Base-by-base conservation (phyloP, 371 early-diverging fungal genomes). In the Blakeslea trispora region DNA sequence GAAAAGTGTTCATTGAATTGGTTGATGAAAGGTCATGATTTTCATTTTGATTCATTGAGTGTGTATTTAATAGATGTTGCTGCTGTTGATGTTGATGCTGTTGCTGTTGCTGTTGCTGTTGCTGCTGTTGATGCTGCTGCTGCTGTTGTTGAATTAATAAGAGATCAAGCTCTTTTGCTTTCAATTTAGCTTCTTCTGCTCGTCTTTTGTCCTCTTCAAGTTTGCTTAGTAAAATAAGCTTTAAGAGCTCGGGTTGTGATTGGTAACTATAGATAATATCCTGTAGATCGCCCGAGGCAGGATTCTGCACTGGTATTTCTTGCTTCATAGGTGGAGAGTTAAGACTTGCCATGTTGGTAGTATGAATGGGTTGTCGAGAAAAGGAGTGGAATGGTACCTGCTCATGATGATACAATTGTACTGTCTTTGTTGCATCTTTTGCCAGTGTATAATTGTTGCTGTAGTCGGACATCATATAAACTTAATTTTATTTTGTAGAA, bases 121-220 rank as follows among this genome's bases (percentile, higher is more conserved):
- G 14, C 10, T 21, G 50, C 37, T 34, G 39, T 35, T 42, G 43
- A 2, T 52, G 50, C 19, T 41, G 18, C 54, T 65, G 62, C 22
- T 71, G 72, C 42, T 68, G 70, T 23, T 70, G 69, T 45, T 77
- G 74, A 34, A 71, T 50, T 47, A 77, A 57, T 23, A 77, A 42
- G 8, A 74, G 45, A 57, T 79, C 79, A 2, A 79, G 54, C 46
- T 73, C 74, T 46, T 79, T 79, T 3, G 79, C 72, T 35, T 69
- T 57, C 31, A 84, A 63, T 49, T 67, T 66, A 5, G 79, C 79
- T 55, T 79, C 79, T 57, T 75, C 79, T 3, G 75, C 66, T 57
- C 79, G 68, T 34, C 86, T 78, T 52, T 81, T 80, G 45, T 86
- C 86, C 56, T 86, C 86, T 56, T 86, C 83, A 3, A 83, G 71